Base-by-base conservation (phyloP, 208 protist genomes). In the Kentomonas sorsogonicus region DNA sequence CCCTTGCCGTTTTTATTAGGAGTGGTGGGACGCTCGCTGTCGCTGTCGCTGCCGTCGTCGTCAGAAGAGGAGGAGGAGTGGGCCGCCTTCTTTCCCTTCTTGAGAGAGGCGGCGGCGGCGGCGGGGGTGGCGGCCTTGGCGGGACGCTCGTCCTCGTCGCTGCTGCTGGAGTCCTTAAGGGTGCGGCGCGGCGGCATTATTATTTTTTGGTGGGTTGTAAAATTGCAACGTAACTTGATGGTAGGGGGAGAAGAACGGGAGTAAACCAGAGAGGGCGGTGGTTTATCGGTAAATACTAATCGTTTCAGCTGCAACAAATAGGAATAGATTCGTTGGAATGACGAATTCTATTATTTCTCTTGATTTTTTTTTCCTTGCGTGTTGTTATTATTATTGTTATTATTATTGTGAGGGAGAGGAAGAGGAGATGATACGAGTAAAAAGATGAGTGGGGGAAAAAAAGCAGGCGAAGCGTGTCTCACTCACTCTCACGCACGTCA, bases 21-120 rank as follows among this genome's bases (percentile, higher is more conserved):
- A 65, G 70, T 79, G 18, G 66, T 48, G 25, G 68, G 66, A 41
- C 66, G 67, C 15, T 75, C 66, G 36, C 74, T 61, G 10, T 74
- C 71, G 45, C 60, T 62, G 51, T 66, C 65, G 63, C 64, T 69
- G 52, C 69, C 63, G 10, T 55, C 66, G 10, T 53, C 53, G 39
- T 41, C 22, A 30, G 50, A 26, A 41, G n/a, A n/a, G n/a, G n/a
- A n/a, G n/a, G n/a, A n/a, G n/a, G n/a, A n/a, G n/a, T n/a, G n/a
- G n/a, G n/a, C n/a, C n/a, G n/a, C n/a, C n/a, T n/a, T n/a, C n/a
- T n/a, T n/a, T n/a, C n/a, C n/a, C n/a, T n/a, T n/a, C n/a, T n/a
- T n/a, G n/a, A n/a, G n/a, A n/a, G n/a, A n/a, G n/a, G n/a, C n/a
- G n/a, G n/a, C n/a, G n/a, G n/a, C n/a, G n/a, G n/a, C n/a, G n/a